Base-by-base conservation (phyloP, 495 filamentous ascomycete species). In the Daldinia decipiens region DNA sequence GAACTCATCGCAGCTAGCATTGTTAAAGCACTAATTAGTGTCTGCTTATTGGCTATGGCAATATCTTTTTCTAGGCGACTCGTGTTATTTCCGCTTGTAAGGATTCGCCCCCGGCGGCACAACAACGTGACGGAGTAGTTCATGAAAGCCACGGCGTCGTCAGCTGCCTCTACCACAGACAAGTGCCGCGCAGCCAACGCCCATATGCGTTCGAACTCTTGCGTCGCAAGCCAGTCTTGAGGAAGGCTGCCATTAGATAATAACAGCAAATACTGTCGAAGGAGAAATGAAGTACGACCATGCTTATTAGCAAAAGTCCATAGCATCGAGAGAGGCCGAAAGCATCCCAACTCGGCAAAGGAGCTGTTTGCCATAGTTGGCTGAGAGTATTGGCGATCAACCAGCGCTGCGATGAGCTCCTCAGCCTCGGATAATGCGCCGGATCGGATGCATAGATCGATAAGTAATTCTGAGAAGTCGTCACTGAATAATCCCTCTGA, bases 151-250 rank as follows among this genome's bases (percentile, higher is more conserved):
- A 81, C 57, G 6, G 77, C 78, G 56, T 82, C 80, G 24, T 73
- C 65, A 53, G 77, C 76, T 7, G 67, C 62, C 17, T 74, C 68
- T 31, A 39, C 68, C 8, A 68, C 58, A 6, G 80, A 74, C 19
- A 86, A 52, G 4, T 36, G 27, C 34, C 77, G 71, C 17, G 79
- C 62, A 5, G 78, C 68, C 9, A 70, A 67, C 6, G 66, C 68
- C 82, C 82, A 87, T 27, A 83, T 13, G 0, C 55, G 54, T 11
- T 75, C 66, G 65, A 84, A 84, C 11, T 76, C 75, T 55, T 64
- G 76, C 2, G 78, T 82, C 13, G 83, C 73, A 19, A 86, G 63
- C 85, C 84, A 85, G 13, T 79, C 73, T 26, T 71, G 52, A 0
- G 83, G 81, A 31, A 87, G 68, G 17, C 66, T 53, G 2, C 71